Base-by-base conservation (phyloP, 2,329 filamentous ascomycete species). In the Trichoderma simmonsii region DNA sequence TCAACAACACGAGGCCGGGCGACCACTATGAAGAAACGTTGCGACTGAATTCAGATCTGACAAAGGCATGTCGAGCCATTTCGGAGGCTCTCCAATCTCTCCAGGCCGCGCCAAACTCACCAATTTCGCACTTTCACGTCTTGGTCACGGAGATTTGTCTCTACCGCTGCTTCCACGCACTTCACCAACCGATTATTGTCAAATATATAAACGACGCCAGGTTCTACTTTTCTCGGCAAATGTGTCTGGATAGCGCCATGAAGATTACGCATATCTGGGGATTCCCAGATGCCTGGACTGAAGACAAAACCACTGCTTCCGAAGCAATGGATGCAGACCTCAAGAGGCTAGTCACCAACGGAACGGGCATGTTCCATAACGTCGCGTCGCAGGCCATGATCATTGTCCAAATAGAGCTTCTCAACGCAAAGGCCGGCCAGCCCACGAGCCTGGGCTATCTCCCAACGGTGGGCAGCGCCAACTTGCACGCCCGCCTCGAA, bases 211-310 rank as follows among this genome's bases (percentile, higher is more conserved):
- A 82, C 1, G 82, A 87, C 51, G 84, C 85, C 0, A 80, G 81
- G 1, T 87, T 84, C 73, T 86, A 86, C 77, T 88, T 86, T 77
- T 88, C 86, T 0, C 83, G 85, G 24, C 87, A 87, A 72, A 83
- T 86, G 64, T 82, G 81, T 56, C 80, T 86, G 11, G 85, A 86
- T 75, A 81, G 80, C 11, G 81, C 80, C 0, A 76, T 83, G 62
- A 82, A 81, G 70, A 75, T 82, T 8, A 75, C 78, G 1, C 77
- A 80, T 62, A 78, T 82, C 11, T 80, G 77, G 72, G 75, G 76
- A 3, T 75, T 82, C 15, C 76, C 78, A 0, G 74, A 72, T 26
- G 77, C 74, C 77, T 3, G 74, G 72, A 18, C 75, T 69, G 18
- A 63, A 70, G 4, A 73, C 62, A 2, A 73, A 68, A 0, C 73